Percentiles rank a stretch among this genome's conserved stretches.
Conservation (phyloP, 2,329 filamentous ascomycete species). For the Aspergillus niger region DNA sequence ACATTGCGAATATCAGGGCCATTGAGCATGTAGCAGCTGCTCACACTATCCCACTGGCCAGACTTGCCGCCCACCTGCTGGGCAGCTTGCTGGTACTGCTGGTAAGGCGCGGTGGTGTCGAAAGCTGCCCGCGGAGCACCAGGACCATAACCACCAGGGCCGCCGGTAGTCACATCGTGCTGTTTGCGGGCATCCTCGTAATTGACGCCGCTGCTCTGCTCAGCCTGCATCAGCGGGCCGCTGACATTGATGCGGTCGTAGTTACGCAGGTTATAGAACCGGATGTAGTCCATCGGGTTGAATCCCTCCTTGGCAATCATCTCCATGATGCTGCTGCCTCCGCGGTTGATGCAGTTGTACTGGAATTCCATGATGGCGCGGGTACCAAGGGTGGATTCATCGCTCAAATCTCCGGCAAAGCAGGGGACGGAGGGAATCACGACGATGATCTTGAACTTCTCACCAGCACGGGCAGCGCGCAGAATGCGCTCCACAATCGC, state of each 20-base stretch:
- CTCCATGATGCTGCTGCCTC: constrained; percentile 86
- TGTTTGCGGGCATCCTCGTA: constrained; percentile 49
- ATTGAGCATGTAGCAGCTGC: constrained; percentile 78
- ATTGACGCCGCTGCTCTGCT: constrained; percentile 46
- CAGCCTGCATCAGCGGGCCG: constrained; percentile 37
- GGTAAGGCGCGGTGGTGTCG: constrained; percentile 54
- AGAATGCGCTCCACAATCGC: constrained; percentile 91
- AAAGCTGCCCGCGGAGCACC: constrained; percentile 35
- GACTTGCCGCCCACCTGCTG: constrained; percentile 51
- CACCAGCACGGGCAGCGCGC: constrained; percentile 73
- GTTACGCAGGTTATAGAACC: constrained; percentile 89
- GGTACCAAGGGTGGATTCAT: constrained; percentile 81
- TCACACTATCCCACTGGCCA: constrained; percentile 73
- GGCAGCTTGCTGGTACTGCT: constrained; percentile 72
- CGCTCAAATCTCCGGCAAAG: constrained; percentile 86
- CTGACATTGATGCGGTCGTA: constrained; percentile 81
- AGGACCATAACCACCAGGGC: constrained; percentile 47
- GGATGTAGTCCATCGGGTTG: constrained; percentile 80
- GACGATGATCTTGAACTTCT: constrained; percentile 89
- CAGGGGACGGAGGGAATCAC: constrained; percentile 89
- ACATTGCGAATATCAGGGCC: constrained; percentile 69
- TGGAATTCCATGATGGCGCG: constrained; percentile 98
- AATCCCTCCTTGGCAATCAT: constrained; percentile 73
- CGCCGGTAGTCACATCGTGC: constrained; percentile 49
- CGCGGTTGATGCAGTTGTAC: constrained; percentile 92